Base-by-base conservation (phyloP, 805 yeast genomes). In the Candida taoyuanica region DNA sequence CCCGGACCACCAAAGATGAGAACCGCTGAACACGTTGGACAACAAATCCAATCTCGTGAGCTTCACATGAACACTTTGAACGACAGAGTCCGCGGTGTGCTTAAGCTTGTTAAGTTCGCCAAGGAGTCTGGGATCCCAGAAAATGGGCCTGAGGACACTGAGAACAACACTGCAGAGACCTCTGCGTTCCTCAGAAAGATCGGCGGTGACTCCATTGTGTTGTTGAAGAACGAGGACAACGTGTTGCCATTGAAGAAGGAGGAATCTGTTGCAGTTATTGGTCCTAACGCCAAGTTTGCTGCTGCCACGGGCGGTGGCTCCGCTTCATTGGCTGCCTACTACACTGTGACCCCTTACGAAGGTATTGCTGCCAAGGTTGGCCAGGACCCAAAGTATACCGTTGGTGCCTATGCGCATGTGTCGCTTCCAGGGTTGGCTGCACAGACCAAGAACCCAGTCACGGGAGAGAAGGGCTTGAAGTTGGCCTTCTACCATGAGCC, bases 221-320 rank as follows among this genome's bases (percentile, higher is more conserved):
- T 78, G 45, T 66, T 78, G 56, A 76, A 76, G 53, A 78, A 78
- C 54, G 77, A 76, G 19, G 50, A 58, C 31, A 42, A 49, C 21
- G 36, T 72, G 7, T 59, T 75, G 40, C 85, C 84, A 3, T 60
- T 78, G 38, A 52, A 60, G 30, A 68, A 64, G 46, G 42, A 51
- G 7, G 68, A 69, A 38, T 60, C 53, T 7, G 62, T 70, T 32
- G 78, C 78, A 3, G 70, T 78, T 18, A 73, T 78, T 50, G 85
- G 85, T 6, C 81, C 81, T 21, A 74, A 73, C 46, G 81, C 76
- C 25, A 74, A 70, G 48, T 27, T 36, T 21, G 61, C 76, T 13
- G 69, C 71, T 32, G 69, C 65, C 42, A 68, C 74, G 23, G 82
- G 84, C 44, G 84, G 84, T 45, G 84, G 84, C 9, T 75, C 81